phyloP scores from a whole-genome alignment of 169 alveolate species.

The Eimeria necatrix region DNA sequence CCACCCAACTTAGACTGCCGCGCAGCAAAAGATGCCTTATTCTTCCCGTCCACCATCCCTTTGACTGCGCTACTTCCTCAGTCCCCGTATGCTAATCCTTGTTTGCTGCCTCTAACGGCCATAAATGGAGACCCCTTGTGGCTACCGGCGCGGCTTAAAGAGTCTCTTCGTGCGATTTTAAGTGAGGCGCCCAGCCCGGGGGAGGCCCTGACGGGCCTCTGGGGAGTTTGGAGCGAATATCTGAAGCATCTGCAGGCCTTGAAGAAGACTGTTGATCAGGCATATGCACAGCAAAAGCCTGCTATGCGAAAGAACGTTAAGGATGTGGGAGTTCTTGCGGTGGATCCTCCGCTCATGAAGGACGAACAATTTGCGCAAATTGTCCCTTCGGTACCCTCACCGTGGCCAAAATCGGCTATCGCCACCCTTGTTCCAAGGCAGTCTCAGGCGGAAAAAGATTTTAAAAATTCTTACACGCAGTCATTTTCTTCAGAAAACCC shows the following conservation, averaged over 20 bases:
- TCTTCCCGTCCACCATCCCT: slow-evolving; percentile 20
- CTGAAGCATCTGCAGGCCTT: not conserved
- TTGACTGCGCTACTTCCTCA: slow-evolving; percentile 37
- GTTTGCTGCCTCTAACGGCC: not conserved
- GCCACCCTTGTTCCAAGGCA: too few relatives aligned
- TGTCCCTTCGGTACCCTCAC: too few relatives aligned
- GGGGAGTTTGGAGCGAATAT: not conserved
- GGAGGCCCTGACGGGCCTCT: not conserved
- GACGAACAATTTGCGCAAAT: too few relatives aligned
- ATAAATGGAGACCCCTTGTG: not conserved
- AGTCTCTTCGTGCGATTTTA: not conserved
- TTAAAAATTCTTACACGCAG: too few relatives aligned
- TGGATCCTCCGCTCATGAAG: too few relatives aligned
- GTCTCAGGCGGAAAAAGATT: too few relatives aligned
- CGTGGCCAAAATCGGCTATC: too few relatives aligned
- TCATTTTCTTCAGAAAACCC: too few relatives aligned
- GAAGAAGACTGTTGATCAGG: not conserved
- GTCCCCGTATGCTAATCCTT: slow-evolving; percentile 22
- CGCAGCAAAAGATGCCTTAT: slow-evolving; percentile 11
- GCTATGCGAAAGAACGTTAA: too few relatives aligned
- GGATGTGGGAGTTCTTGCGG: too few relatives aligned
- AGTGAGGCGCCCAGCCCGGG: not conserved
- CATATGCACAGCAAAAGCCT: not conserved
- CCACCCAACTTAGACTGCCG: not conserved
- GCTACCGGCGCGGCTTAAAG: not conserved